Evolutionary conservation across 805 yeast species (phyloP).

Genomic region (Pichia cabralensis): DNA sequence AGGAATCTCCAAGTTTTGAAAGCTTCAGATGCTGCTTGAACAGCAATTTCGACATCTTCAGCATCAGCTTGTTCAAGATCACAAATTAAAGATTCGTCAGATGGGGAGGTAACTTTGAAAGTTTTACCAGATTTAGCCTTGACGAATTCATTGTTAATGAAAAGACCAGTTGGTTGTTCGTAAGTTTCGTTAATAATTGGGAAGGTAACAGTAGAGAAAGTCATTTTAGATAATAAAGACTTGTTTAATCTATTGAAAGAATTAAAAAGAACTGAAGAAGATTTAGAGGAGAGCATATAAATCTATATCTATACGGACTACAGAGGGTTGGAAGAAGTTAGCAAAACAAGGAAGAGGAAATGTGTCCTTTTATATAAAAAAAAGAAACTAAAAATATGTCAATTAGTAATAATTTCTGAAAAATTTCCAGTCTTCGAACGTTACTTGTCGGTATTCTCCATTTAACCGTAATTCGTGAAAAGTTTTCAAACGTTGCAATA

Average conservation of each 20-base stretch:
- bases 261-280: too few relatives aligned
- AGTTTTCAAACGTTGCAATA: too few relatives aligned
- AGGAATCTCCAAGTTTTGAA: conserved; percentile 50
- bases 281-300: not conserved
- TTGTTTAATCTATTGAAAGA: too few relatives aligned
- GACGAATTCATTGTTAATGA: conserved; percentile 50
- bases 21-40: conserved; percentile 55
- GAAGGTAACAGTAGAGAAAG: conserved; percentile 30
- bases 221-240: conserved; percentile 8
- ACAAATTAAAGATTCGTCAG: conserved; percentile 42
- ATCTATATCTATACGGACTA: too few relatives aligned
- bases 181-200: conserved; percentile 58
- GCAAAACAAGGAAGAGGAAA: too few relatives aligned
- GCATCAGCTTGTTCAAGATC: conserved; percentile 44
- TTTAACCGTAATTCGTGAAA: too few relatives aligned
- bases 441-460: too few relatives aligned
- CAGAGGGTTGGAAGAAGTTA: too few relatives aligned
- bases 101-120: conserved; percentile 41
- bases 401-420: too few relatives aligned
- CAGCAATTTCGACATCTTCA: conserved; percentile 63
- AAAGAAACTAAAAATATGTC: too few relatives aligned
- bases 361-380: too few relatives aligned
- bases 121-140: conserved; percentile 39
- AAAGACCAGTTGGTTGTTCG: conserved; percentile 51
- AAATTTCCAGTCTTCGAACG: too few relatives aligned